Percentiles rank a stretch among this genome's conserved stretches.
Evolutionary conservation across 352 stramenopile species (phyloP).

Genomic region (Thraustochytrium striatum): DNA sequence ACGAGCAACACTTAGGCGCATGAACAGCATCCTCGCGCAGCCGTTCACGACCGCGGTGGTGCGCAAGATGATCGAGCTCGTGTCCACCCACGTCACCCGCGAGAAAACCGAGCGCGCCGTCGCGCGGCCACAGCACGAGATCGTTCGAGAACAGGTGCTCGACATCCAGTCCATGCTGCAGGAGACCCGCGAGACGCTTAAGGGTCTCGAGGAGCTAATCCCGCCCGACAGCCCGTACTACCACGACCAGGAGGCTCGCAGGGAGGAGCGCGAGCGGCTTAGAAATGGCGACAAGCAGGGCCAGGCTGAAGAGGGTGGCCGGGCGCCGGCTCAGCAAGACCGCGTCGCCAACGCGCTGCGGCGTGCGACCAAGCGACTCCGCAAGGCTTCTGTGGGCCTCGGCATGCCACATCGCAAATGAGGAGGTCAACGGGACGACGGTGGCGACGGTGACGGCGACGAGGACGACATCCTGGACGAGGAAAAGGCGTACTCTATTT

Average conservation of each 20-base stretch:
- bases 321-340: not conserved
- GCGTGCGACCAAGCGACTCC: not conserved
- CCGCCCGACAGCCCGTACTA: not conserved
- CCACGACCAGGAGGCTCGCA: not conserved
- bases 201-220: not conserved
- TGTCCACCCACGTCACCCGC: too few species aligned
- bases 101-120: too few species aligned
- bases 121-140: too few species aligned
- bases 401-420: too few species aligned
- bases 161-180: not conserved
- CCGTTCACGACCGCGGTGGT: not conserved
- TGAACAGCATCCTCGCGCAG: not conserved
- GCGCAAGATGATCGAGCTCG: not conserved
- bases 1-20: too few species aligned
- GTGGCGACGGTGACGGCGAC: too few species aligned
- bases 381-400: not conserved
- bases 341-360: not conserved
- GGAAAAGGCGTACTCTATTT: too few species aligned
- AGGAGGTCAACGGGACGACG: too few species aligned
- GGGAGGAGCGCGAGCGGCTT: not conserved
- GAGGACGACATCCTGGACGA: too few species aligned
- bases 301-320: too few species aligned
- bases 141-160: not conserved
- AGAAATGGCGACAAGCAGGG: too few species aligned
- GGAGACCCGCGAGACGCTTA: not conserved